phyloP scores from a whole-genome alignment of 495 filamentous ascomycete species.

The Choiromyces venosus region DNA sequence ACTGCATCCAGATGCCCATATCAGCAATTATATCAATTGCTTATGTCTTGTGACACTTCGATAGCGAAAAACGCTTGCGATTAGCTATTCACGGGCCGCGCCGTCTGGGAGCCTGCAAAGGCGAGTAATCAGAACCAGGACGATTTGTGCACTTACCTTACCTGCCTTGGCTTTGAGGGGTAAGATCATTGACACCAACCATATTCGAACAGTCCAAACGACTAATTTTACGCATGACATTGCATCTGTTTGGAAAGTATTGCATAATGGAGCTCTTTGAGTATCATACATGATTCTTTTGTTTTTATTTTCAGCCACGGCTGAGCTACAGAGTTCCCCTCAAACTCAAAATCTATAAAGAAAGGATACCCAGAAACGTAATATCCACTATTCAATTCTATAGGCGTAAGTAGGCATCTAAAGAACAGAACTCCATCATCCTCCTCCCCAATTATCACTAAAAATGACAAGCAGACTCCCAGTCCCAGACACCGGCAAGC shows the following conservation, averaged over 20 bases:
- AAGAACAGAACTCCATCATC: not conserved
- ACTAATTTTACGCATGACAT: not conserved
- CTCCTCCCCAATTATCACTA: not conserved
- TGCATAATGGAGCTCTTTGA: not conserved
- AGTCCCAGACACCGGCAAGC: not conserved
- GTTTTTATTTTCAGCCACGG: not conserved
- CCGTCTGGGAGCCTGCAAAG: not conserved
- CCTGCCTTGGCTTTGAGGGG: not conserved
- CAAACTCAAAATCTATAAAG: not conserved
- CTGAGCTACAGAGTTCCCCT: not conserved
- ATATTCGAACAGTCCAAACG: not conserved
- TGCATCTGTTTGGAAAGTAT: not conserved
- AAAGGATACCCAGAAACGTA: not conserved
- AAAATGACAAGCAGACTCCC: slow-evolving; percentile 4
- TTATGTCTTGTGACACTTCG: not conserved
- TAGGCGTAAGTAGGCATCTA: not conserved
- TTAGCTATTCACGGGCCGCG: not conserved
- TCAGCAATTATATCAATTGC: not conserved
- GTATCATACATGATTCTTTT: not conserved
- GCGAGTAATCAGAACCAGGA: not conserved
- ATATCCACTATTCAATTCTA: not conserved
- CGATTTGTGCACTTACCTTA: not conserved
- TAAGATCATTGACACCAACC: slow-evolving; percentile 3
- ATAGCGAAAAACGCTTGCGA: not conserved
- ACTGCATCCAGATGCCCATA: not conserved